Conservation (phyloP, 495 filamentous ascomycete genomes). For the Tuber calosporum region DNA sequence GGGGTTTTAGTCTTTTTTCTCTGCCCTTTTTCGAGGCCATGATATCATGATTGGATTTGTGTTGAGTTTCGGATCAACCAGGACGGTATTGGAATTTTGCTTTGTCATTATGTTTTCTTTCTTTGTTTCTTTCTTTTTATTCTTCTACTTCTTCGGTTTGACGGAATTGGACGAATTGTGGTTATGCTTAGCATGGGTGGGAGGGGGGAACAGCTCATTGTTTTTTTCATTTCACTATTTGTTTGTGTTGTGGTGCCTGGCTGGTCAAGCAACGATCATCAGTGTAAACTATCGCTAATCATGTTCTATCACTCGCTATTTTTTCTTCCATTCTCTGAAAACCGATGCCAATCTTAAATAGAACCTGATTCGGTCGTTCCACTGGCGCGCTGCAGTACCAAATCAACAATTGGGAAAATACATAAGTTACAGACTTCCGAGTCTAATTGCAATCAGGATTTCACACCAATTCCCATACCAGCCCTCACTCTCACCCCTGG, state of each 20-base stretch:
- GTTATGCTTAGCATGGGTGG: background rate
- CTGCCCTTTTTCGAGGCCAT: background rate
- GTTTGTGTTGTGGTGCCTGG: background rate
- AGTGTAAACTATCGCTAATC: background rate
- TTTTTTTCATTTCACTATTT: background rate
- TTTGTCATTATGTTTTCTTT: background rate
- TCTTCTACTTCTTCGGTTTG: background rate
- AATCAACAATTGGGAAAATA: no score
- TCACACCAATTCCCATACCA: no score
- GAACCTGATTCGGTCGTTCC: no score
- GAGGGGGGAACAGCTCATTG: background rate
- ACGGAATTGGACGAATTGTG: background rate
- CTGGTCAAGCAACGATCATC: background rate
- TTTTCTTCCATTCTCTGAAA: background rate
- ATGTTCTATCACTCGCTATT: background rate
- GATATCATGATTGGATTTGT: conserved; percentile 3
- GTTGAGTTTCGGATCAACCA: background rate
- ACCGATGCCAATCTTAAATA: no score
- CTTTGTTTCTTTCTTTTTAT: background rate
- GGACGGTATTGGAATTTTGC: background rate
- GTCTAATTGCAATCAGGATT: no score
- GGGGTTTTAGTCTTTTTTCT: background rate
- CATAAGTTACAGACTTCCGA: no score
- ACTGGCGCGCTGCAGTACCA: no score
- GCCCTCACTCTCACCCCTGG: no score